Evolutionary conservation across 306 rosid species (phyloP), one percentile per base, ranked within the genome.

Genomic region (Cucurbita argyrosperma): DNA sequence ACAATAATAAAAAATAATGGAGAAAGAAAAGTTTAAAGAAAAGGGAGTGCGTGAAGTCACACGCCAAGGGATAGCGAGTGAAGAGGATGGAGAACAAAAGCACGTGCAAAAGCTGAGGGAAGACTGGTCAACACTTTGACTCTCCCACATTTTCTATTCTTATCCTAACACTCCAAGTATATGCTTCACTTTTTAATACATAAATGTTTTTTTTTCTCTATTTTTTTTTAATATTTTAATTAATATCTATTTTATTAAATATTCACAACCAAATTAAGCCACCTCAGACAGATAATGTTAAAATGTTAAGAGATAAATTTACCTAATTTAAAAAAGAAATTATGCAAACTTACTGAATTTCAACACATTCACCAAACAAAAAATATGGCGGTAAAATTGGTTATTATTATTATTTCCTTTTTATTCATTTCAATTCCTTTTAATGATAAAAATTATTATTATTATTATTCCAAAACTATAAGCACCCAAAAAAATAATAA

Each of bases 81-180:
- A 19, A 65, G 5, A 12, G 38, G 26, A 43, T 5, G 35, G 71
- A 65, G 16, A 65, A 76, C 78, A 68, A 30, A 79, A 79, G 77
- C 85, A 79, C 85, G 79, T 79, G 86, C 52, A 30, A 70, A 80
- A 76, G 72, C 19, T 46, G 68, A 64, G 76, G 51, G 23, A 52
- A 63, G 82, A 83, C 76, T 75, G 26, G 80, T 78, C 86, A 80
- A 72, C 76, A 66, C 51, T 68, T 40, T 50, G 60, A 21, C 62
- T 66, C 45, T 5, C 45, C 14, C 47, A 39, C 50, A 63, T 30
- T 63, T 39, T 63, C 11, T n/a, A 60, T 59, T 30, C 7, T 26
- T 56, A 56, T 3, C 2, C 30, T 8, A 55, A 55, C 30, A 19
- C 21, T 55, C 30, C 18, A 18, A 54, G 3, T 53, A 8, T n/a